Base-by-base conservation (phyloP, 202 grass and related monocot species). In the Schoenoplectus triqueter region DNA sequence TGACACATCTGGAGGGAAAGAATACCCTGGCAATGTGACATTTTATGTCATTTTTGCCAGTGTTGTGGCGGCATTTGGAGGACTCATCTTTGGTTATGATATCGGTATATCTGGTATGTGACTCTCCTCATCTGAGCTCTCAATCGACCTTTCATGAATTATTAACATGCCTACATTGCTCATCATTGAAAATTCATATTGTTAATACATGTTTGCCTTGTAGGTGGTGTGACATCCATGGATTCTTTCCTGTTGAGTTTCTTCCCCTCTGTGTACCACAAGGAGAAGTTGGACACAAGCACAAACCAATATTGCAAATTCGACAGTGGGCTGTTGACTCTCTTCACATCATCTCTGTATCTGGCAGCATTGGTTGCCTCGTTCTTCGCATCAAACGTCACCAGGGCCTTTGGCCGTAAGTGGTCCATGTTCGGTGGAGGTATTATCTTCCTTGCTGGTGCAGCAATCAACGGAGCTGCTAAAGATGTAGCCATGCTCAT, bases 371-470 rank as follows among this genome's bases (percentile, higher is more conserved):
- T 92, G 31, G 71, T 80, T 1, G 92, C 93, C 14, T 95, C 93
- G 2, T 92, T 95, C 83, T 40, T 66, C 5, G 93, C 93, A 4
- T 86, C 87, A 11, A 89, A 66, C 0, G 87, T 95, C 13, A 95
- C 93, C 2, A 91, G 90, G 6, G 86, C 88, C 40, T 88, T 72
- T 61, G 93, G 92, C 0, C 87, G 93, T 14, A 92, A 92, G 52
- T 95, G 93, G 93, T 92, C 93, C 83, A 95, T 95, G 93, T 92
- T 95, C 84, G 75, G 83, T 82, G 93, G 93, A 56, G 93, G 93
- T 1, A 0, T 95, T 44, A 89, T 88, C 5, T 92, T 95, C 85
- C 80, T 95, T 7, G 83, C 18, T 0, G 93, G 93, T 7, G 84
- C 93, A 0, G 80, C 70, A 1, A 69, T 95, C 44, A 95, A 95